phyloP scores from a whole-genome alignment of 2,329 filamentous ascomycete species.

The Colletotrichum spinosum region DNA sequence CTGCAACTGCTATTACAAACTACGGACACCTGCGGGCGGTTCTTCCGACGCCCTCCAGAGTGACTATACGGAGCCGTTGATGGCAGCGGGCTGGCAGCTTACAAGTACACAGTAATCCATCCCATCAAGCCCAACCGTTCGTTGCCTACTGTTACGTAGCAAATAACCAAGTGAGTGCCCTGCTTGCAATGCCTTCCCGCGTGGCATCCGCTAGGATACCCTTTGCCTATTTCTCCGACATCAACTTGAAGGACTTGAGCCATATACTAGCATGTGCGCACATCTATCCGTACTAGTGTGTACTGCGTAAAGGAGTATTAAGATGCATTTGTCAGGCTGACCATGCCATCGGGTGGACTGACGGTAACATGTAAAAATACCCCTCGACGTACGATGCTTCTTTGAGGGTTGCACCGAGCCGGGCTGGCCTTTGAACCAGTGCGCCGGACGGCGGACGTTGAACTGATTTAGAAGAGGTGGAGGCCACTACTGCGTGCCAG shows the following conservation, averaged over 20 bases:
- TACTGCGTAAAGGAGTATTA: background rate
- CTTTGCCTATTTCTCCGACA: too few species aligned
- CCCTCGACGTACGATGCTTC: constrained; percentile 26
- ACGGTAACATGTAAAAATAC: constrained; percentile 12
- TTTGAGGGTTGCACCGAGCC: constrained; percentile 27
- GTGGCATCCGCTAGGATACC: too few species aligned
- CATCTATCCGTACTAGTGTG: too few species aligned
- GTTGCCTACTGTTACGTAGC: too few species aligned
- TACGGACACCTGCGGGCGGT: constrained; percentile 18
- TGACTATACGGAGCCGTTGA: background rate
- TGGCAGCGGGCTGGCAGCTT: too few species aligned
- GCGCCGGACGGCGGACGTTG: constrained; percentile 31
- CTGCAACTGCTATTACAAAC: background rate
- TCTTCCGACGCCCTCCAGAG: constrained; percentile 12
- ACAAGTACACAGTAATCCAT: too few species aligned
- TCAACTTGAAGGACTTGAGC: too few species aligned
- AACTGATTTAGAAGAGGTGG: constrained; percentile 34
- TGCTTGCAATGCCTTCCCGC: too few species aligned
- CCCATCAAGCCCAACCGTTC: too few species aligned
- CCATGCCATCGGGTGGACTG: constrained; percentile 14
- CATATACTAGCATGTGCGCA: too few species aligned
- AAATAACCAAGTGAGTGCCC: too few species aligned
- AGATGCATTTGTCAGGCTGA: constrained; percentile 22
- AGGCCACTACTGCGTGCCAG: constrained; percentile 18
- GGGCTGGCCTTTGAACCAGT: constrained; percentile 18